Base-by-base conservation (phyloP, 2,329 filamentous ascomycete genomes). In the Phyllosticta capitalensis region DNA sequence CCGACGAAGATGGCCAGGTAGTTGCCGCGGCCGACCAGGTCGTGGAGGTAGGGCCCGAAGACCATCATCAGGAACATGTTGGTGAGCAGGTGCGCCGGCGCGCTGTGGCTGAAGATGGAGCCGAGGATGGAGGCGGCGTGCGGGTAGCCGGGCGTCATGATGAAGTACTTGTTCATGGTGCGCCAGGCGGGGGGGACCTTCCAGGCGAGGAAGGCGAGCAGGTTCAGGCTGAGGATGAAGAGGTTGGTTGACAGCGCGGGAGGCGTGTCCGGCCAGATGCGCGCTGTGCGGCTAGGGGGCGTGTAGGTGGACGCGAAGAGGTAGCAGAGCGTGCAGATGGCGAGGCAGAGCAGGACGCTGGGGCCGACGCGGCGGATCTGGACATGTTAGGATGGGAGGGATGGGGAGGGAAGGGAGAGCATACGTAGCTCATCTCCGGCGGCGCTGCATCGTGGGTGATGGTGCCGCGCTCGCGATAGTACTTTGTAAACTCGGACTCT, bases 31-130 rank as follows among this genome's bases (percentile, higher is more conserved):
- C 67, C 71, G 26, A 73, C 68, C 20, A 72, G 66, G 50, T 73
- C 69, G 63, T 69, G 68, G 62, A 67, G 48, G 64, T 65, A 12
- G 30, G 81, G 80, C 22, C 88, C 89, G 19, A 90, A 77, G 66
- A 89, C 75, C 76, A 79, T 86, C 4, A 92, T 75, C 49, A 81
- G 75, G 9, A 79, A 65, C 81, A 89, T 84, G 72, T 92, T 92
- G 50, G 78, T 68, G 22, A 78, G 61, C 45, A 89, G 69, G 70
- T 94, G 89, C 53, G 71, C 67, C 19, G 84, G 64, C 2, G 72
- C 74, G 58, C 87, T 82, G 74, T 94, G 89, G 20, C 85, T 88
- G 74, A 91, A 89, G 55, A 83, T 75, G 64, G 83, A 83, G 33
- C 83, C 82, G 26, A 92, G 67, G 62, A 89, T 71, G 63, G 81